Evolutionary conservation across 108 stramenopile genomes (phyloP), one percentile per base, ranked within the genome.

Genomic region (Cyclotella kingstonii): DNA sequence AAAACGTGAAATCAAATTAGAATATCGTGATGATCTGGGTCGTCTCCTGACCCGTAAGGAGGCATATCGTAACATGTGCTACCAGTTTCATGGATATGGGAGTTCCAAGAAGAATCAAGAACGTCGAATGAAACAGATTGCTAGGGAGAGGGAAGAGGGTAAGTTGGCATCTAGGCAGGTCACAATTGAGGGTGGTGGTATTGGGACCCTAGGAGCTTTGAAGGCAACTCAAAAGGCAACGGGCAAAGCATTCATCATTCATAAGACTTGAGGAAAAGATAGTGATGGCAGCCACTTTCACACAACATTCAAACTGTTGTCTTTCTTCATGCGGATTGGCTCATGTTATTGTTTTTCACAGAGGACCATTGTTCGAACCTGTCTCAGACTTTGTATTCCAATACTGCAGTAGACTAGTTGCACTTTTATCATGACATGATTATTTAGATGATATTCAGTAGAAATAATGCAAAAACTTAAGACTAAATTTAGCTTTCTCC

Each of bases 31-130:
- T 70, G 92, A 96, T 35, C 77, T 89, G 60, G 97, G 98, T 17
- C 84, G 91, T 11, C 70, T 96, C 43, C 64, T 99, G 38, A 97
- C 97, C 35, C 61, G 89, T 18, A 97, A 96, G 62, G 97, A 98
- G 67, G 96, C 96, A 2, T 99, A 90, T 71, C 92, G 98, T 7
- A 84, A 96, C 50, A 74, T 99, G 48, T 94, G 93, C 52, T 97
- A 98, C 79, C 88, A 91, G 56, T 99, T 99, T 74, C 98, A 99
- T 67, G 98, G 98, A 2, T 86, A 97, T 51, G 95, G 92, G 0
- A 93, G 89, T 2, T 83, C 86, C 12, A 94, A 95, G 80, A 96
- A 94, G 66, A 98, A 98, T 48, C 85, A 93, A 67, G 97, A 97
- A 51, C 93, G 96, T 45, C 52, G 84, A 9, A 68, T 87, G 49